A percentile compares a stretch with the other conserved stretches of the same genome.
Evolutionary conservation across 345 rosid genomes (phyloP).

Genomic region (Cardamine resedifolia): DNA sequence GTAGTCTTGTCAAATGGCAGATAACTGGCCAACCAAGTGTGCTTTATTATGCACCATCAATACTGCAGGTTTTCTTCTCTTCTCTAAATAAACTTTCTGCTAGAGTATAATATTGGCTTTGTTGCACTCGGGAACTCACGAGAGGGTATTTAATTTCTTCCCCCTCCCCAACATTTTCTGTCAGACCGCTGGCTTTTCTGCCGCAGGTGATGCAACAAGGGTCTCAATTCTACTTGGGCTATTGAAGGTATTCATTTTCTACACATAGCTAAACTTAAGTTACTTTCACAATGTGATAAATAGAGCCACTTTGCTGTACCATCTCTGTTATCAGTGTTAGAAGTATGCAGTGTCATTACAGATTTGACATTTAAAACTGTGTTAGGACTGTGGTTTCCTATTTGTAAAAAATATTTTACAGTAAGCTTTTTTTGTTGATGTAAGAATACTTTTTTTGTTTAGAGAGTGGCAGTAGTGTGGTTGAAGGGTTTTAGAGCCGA

Average conservation of each 20-base stretch:
- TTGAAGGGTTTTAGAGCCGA: background rate
- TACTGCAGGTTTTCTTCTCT: conserved; percentile 65
- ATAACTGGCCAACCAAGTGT: conserved; percentile 99
- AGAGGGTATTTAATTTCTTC: background rate
- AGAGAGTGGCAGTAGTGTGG: too few species aligned
- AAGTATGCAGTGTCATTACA: background rate
- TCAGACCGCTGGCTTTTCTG: conserved; percentile 93
- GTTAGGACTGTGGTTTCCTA: conserved; percentile 1
- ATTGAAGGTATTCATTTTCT: conserved; percentile 55
- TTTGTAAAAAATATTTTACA: background rate
- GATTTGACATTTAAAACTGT: background rate
- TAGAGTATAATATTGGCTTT: background rate
- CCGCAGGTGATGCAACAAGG: conserved; percentile 93
- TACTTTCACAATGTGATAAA: conserved; percentile 1
- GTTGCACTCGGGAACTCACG: conserved; percentile 7
- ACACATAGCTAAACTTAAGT: background rate
- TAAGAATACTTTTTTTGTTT: too few species aligned
- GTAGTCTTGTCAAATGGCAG: conserved; percentile 42
- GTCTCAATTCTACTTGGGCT: conserved; percentile 87
- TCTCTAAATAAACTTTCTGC: background rate
- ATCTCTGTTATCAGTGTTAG: conserved; percentile 11
- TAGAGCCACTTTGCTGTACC: background rate
- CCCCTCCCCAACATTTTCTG: conserved; percentile 14
- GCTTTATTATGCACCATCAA: conserved; percentile 87
- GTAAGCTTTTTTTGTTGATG: too few species aligned